phyloP scores from a whole-genome alignment of 2,329 filamentous ascomycete genomes.

The Hirsutella thompsonii region DNA sequence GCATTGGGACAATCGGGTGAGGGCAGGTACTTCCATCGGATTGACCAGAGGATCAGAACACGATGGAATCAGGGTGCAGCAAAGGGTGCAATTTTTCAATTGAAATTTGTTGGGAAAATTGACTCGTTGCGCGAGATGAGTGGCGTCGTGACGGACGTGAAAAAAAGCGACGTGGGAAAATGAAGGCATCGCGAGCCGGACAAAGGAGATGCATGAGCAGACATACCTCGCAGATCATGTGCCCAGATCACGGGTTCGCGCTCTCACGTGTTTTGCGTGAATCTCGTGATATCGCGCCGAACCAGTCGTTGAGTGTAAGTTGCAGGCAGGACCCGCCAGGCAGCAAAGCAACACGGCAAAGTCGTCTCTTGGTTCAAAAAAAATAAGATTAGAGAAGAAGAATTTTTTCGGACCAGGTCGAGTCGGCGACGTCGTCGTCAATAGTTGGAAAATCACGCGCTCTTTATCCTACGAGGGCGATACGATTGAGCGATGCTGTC shows the following conservation, averaged over 20 bases:
- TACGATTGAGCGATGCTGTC: neutral
- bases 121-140: no score
- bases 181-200: constrained; percentile 6
- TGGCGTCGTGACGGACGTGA: no score
- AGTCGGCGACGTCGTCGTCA: constrained; percentile 4
- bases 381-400: no score
- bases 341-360: constrained; percentile 5
- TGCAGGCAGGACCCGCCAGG: constrained; percentile 7
- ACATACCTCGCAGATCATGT: constrained; percentile 35
- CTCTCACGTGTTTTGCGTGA: constrained; percentile 32
- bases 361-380: no score
- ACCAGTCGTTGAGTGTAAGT: constrained; percentile 16
- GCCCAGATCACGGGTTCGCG: constrained; percentile 32
- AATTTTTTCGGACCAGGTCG: constrained; percentile 1
- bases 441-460: constrained; percentile 2
- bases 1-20: no score
- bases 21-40: no score
- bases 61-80: no score
- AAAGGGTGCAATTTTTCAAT: no score
- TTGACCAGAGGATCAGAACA: no score
- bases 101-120: no score
- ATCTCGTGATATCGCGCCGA: constrained; percentile 35
- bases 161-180: neutral
- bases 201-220: constrained; percentile 5
- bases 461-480: constrained; percentile 16